Evolutionary conservation across 176 grass and related monocot genomes (phyloP), one percentile per base, ranked within the genome.

Genomic region (Leersia perrieri): DNA sequence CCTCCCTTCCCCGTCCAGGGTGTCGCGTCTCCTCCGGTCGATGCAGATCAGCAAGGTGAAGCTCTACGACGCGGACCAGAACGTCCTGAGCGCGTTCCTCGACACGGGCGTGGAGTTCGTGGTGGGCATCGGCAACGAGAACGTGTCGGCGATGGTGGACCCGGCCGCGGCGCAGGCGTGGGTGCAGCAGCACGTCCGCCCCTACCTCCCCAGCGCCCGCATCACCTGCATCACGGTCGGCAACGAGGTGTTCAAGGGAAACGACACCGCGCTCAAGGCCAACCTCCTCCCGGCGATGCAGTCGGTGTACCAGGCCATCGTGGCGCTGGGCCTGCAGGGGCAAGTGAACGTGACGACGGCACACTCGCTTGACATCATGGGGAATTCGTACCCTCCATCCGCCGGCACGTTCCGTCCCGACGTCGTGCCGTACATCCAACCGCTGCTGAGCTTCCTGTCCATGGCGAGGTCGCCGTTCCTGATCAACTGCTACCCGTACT

Each of bases 171-270:
- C 95, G 66, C 83, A 69, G 26, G 85, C 90, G 22, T 98, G 95
- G 95, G 51, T 98, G 3, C 83, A 92, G 65, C 92, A 77, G 49
- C 83, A 94, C 35, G 88, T 98, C 70, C 88, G 45, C 35, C 86
- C 88, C 33, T 88, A 92, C 90, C 83, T 98, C 70, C 84, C 84
- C 0, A 33, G 39, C 74, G 87, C 92, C 5, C 88, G 88, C 51
- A 94, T 98, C 73, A 91, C 92, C 66, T 94, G 92, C 72, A 88
- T 98, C 78, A 91, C 95, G 18, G 95, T 98, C 14, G 95, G 95
- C n/a, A 98, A 98, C 78, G 95, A 98, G 89, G 88, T 98, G 45
- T 79, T 92, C 85, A 94, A 87, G n/a, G 84, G 92, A 35, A 98
- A 92, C 78, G 90, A 98, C 87, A 88, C 92, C 26, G 4, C 6